A percentile compares a stretch with the other conserved stretches of the same genome.
These are phyloP conservation scores for Chloris gayana DNA, from an alignment of 176 grass and related monocot species.

Conservation along the genomic window DNA sequence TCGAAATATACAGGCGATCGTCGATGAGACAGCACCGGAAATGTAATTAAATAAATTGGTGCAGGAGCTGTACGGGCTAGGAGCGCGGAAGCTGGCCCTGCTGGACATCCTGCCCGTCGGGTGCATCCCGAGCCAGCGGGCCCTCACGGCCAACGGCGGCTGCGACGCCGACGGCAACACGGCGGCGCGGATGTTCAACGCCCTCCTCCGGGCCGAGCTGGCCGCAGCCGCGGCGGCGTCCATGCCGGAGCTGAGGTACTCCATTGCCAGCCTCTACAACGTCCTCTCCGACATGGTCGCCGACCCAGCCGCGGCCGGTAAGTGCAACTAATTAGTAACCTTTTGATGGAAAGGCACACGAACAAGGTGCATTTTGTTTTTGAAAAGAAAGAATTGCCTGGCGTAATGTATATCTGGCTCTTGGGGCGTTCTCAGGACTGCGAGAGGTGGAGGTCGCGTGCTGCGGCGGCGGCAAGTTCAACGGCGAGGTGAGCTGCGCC, in stretches of 20 bases:
- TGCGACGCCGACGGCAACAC: slow-evolving; percentile 21
- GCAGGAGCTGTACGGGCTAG: background rate
- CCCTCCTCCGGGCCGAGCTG: slow-evolving; percentile 28
- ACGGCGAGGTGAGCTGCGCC: slow-evolving; percentile 32
- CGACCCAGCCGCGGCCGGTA: background rate
- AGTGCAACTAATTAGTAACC: too few relatives aligned
- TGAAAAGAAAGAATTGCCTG: too few relatives aligned
- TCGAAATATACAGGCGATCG: too few relatives aligned
- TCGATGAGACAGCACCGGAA: too few relatives aligned
- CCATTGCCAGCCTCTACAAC: slow-evolving; percentile 33
- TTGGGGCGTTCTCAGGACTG: too few relatives aligned
- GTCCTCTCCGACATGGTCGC: slow-evolving; percentile 31
- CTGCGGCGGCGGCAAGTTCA: slow-evolving; percentile 28
- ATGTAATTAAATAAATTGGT: background rate
- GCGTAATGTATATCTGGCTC: too few relatives aligned
- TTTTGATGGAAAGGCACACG: too few relatives aligned
- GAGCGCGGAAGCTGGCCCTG: slow-evolving; percentile 30
- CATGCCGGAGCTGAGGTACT: slow-evolving; percentile 37
- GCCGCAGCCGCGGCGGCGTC: background rate
- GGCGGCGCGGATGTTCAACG: slow-evolving; percentile 29
- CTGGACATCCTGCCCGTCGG: slow-evolving; percentile 26
- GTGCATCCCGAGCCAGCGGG: slow-evolving; percentile 25
- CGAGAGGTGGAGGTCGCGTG: slow-evolving; percentile 4
- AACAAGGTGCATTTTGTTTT: too few relatives aligned
- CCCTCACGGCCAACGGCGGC: background rate